These are phyloP conservation scores for Monilinia fructicola DNA, from an alignment of 2,329 filamentous ascomycete species.

Conservation along the genomic window DNA sequence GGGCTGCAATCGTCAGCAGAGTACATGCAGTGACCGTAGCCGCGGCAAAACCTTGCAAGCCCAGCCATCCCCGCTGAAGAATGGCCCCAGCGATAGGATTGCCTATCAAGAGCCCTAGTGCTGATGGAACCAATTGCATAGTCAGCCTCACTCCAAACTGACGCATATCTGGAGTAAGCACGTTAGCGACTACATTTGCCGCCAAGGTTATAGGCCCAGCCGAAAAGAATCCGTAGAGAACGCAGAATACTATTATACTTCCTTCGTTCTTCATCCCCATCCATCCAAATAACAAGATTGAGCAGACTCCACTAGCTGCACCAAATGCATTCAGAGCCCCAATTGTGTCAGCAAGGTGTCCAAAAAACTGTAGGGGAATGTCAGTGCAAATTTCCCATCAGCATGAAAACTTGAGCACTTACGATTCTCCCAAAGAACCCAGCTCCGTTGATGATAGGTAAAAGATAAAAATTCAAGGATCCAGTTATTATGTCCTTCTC, in stretches of 20 bases:
- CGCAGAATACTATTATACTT: conserved; percentile 2
- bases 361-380: conserved; percentile 42
- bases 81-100: conserved; percentile 16
- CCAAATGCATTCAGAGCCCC: conserved; percentile 50
- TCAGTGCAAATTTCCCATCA: neutral
- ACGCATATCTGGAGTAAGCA: conserved; percentile 16
- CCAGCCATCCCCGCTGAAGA: conserved; percentile 7
- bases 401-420: neutral
- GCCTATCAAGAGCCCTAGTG: conserved; percentile 15
- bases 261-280: conserved; percentile 35
- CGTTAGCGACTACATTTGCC: neutral
- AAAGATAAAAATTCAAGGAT: conserved; percentile 22
- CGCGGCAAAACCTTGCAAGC: conserved; percentile 10
- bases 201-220: neutral
- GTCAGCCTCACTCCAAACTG: conserved; percentile 2
- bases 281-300: conserved; percentile 42
- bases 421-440: conserved; percentile 27
- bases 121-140: conserved; percentile 9
- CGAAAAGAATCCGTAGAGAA: conserved; percentile 20
- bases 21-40: conserved; percentile 1
- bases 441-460: conserved; percentile 26
- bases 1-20: neutral
- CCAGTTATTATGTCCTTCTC: neutral
- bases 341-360: conserved; percentile 50
- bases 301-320: conserved; percentile 27